These are phyloP conservation scores for Phialophora tarda DNA, from an alignment of 2,329 filamentous ascomycete species.

Conservation along the genomic window DNA sequence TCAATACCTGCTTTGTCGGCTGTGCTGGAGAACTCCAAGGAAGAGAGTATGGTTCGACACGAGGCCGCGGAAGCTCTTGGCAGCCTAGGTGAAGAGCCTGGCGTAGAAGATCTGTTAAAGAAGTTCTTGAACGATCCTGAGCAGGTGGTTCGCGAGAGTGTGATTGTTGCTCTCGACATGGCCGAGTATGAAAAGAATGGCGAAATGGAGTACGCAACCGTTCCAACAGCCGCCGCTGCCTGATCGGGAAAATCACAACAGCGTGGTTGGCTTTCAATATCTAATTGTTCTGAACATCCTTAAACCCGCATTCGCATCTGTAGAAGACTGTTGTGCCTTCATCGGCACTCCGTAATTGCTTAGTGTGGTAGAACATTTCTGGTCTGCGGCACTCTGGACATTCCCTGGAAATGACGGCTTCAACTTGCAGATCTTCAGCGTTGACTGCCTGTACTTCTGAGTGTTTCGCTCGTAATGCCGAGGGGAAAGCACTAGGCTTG, in stretches of 20 bases:
- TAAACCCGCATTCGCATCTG: conserved; percentile 82
- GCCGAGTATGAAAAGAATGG: conserved; percentile 92
- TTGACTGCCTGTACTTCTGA: conserved; percentile 86
- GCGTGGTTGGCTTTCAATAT: conserved; percentile 16
- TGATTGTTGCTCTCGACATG: conserved; percentile 96
- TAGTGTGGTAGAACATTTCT: conserved; percentile 82
- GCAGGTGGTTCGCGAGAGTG: conserved; percentile 90
- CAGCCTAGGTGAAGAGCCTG: conserved; percentile 89
- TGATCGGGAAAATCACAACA: neutral
- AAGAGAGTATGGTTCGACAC: conserved; percentile 95
- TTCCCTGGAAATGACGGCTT: conserved; percentile 69
- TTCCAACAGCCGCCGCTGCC: conserved; percentile 58
- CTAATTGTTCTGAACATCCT: conserved; percentile 55
- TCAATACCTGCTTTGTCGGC: conserved; percentile 87
- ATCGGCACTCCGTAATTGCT: conserved; percentile 89
- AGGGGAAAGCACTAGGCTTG: conserved; percentile 91
- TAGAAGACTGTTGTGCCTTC: conserved; percentile 95
- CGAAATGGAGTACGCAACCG: conserved; percentile 87
- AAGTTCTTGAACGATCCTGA: conserved; percentile 88
- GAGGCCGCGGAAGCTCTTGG: conserved; percentile 96
- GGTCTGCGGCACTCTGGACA: conserved; percentile 82
- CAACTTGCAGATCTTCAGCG: conserved; percentile 76
- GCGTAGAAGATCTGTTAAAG: conserved; percentile 84
- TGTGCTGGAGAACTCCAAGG: conserved; percentile 76
- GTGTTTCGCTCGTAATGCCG: conserved; percentile 79